phyloP scores from a whole-genome alignment of 2,329 filamentous ascomycete genomes.

The Cladophialophora psammophila region DNA sequence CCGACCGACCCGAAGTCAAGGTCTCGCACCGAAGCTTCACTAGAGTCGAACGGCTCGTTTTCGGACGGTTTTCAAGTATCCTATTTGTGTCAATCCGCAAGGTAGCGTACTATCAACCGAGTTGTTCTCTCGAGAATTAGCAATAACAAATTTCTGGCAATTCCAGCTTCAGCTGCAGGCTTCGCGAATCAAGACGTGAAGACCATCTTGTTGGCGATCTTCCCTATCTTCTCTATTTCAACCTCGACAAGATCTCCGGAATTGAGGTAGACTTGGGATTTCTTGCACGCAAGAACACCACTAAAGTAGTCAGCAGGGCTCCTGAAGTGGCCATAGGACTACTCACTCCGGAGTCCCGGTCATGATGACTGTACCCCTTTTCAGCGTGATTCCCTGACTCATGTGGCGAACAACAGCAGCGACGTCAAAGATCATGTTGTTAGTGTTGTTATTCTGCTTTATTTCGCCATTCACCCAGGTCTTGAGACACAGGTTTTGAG shows the following conservation, averaged over 20 bases:
- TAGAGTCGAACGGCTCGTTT: no score
- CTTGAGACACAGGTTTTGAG: constrained; percentile 43
- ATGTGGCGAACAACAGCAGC: constrained; percentile 45
- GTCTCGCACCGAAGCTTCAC: no score
- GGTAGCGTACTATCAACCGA: no score
- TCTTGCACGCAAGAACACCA: not conserved
- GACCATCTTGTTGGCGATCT: constrained; percentile 1
- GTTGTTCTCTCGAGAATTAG: no score
- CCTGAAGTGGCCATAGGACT: no score
- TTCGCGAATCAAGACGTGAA: no score
- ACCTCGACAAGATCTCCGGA: not conserved
- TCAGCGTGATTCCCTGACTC: constrained; percentile 48
- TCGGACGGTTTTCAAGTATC: no score
- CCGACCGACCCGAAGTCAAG: no score
- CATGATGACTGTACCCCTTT: constrained; percentile 48
- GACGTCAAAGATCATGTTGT: constrained; percentile 49
- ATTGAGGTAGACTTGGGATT: not conserved
- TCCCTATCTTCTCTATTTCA: constrained; percentile 4
- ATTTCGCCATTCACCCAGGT: constrained; percentile 47
- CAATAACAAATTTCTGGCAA: no score
- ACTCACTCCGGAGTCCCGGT: constrained; percentile 46
- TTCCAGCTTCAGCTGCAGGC: no score
- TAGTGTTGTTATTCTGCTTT: constrained; percentile 47
- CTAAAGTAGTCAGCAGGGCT: not conserved
- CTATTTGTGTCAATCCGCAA: no score